A percentile compares a stretch with the other conserved stretches of the same genome.
Conservation (phyloP, 129 eudicot genomes). For the Gnaphalium uliginosum region DNA sequence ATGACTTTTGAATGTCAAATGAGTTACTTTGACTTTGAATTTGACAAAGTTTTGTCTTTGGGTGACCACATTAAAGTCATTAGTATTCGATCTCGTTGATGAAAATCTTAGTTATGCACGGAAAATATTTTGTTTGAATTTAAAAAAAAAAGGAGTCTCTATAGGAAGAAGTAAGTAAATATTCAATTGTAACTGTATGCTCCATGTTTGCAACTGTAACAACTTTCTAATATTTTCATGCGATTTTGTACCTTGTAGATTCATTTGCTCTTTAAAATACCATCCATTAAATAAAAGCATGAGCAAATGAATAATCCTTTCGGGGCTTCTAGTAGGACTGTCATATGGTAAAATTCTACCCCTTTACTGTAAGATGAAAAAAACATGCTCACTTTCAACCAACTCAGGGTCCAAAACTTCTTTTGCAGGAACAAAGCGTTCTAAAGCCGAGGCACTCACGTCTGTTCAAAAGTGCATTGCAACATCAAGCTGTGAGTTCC, state of each 20-base stretch:
- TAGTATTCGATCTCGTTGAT: background rate
- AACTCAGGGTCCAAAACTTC: conserved; percentile 21
- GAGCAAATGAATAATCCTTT: conserved; percentile 49
- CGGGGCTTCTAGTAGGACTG: conserved; percentile 38
- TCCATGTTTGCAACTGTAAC: conserved; percentile 1
- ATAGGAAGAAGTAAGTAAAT: conserved; percentile 15
- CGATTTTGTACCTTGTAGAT: conserved; percentile 41
- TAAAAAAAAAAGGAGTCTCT: background rate
- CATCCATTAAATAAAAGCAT: conserved; percentile 34
- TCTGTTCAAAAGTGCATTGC: conserved; percentile 62
- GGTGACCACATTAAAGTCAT: background rate
- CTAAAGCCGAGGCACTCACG: conserved; percentile 59
- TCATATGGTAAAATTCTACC: conserved; percentile 33
- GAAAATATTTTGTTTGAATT: background rate
- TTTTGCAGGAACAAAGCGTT: conserved; percentile 56
- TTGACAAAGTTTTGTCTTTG: conserved; percentile 11
- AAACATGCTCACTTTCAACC: conserved; percentile 16
- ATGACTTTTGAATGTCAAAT: conserved; percentile 13
- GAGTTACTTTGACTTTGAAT: background rate
- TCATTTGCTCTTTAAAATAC: conserved; percentile 40
- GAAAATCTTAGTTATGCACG: background rate
- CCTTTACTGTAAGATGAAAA: conserved; percentile 25
- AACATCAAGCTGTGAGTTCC: conserved; percentile 56
- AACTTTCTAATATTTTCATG: conserved; percentile 32
- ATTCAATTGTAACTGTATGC: background rate